Percentiles rank a stretch among this genome's conserved stretches.
Conservation (phyloP, 331 rosid species). For the Ulmus americana region DNA sequence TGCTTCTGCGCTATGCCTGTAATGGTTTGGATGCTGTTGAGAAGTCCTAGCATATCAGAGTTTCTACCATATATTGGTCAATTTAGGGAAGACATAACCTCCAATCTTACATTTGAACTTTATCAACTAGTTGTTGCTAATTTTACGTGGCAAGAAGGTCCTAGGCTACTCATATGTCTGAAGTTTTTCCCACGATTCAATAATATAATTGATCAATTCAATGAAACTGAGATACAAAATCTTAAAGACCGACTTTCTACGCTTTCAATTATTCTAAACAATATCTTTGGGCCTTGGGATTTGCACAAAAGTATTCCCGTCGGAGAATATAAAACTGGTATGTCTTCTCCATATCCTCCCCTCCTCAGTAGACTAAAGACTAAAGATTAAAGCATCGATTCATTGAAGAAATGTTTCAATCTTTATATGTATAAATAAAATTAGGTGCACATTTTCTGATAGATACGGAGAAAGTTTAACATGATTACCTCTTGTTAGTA, state of each 20-base stretch:
- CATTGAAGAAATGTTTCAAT: background rate
- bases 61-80: background rate
- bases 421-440: background rate
- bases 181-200: constrained; percentile 6
- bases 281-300: constrained; percentile 15
- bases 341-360: background rate
- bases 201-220: background rate
- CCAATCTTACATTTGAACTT: background rate
- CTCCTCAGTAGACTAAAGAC: background rate
- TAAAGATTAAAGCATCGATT: background rate
- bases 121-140: constrained; percentile 5
- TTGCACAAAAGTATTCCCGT: background rate
- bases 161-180: constrained; percentile 2
- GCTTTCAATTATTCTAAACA: background rate
- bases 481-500: background rate
- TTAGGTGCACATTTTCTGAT: background rate
- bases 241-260: background rate
- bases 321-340: constrained; percentile 2
- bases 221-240: background rate
- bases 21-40: background rate
- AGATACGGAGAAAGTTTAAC: background rate
- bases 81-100: background rate
- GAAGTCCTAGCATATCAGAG: constrained; percentile 16
- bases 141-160: constrained; percentile 10
- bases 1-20: constrained; percentile 18